Percentiles rank a stretch among this genome's conserved stretches.
Conservation (phyloP, 495 filamentous ascomycete genomes). For the Neurospora sp. region DNA sequence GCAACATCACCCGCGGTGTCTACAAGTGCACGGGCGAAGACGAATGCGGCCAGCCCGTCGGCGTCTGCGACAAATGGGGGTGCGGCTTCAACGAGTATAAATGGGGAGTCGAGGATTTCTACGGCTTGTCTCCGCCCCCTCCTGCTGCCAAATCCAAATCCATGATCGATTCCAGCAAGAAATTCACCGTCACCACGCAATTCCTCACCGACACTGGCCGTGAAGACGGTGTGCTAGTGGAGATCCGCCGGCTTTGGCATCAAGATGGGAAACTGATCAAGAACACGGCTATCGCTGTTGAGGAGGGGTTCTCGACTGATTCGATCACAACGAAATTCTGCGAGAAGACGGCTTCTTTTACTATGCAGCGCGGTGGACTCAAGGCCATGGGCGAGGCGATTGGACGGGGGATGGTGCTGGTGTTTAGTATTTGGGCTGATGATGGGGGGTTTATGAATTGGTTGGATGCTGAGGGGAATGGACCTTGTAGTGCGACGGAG, state of each 20-base stretch:
- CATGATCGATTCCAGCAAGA: conserved; percentile 47
- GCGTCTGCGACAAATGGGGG: conserved; percentile 43
- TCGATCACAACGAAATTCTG: conserved; percentile 3
- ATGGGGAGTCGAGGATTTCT: conserved; percentile 45
- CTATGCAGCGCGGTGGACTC: conserved; percentile 40
- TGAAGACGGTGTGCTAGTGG: conserved; percentile 35
- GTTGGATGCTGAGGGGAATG: conserved; percentile 47
- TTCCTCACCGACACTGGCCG: conserved; percentile 46
- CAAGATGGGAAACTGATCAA: conserved; percentile 50
- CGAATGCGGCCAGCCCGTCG: conserved; percentile 35
- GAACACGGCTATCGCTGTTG: conserved; percentile 2
- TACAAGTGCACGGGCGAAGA: conserved; percentile 33
- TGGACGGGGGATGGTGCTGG: conserved; percentile 50
- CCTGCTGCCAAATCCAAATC: not conserved
- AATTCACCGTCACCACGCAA: conserved; percentile 61
- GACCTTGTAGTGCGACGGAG: conserved; percentile 49
- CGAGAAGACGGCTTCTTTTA: conserved; percentile 4
- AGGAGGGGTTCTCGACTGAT: not conserved
- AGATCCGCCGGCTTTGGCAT: conserved; percentile 55
- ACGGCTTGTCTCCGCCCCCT: conserved; percentile 20
- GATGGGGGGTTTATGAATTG: conserved; percentile 50
- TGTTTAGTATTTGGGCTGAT: conserved; percentile 56
- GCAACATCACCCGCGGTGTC: conserved; percentile 33
- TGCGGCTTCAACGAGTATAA: conserved; percentile 40
- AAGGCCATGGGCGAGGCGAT: conserved; percentile 47